Base-by-base conservation (phyloP, 1,139 yeast species). In the Pichia sp. region DNA sequence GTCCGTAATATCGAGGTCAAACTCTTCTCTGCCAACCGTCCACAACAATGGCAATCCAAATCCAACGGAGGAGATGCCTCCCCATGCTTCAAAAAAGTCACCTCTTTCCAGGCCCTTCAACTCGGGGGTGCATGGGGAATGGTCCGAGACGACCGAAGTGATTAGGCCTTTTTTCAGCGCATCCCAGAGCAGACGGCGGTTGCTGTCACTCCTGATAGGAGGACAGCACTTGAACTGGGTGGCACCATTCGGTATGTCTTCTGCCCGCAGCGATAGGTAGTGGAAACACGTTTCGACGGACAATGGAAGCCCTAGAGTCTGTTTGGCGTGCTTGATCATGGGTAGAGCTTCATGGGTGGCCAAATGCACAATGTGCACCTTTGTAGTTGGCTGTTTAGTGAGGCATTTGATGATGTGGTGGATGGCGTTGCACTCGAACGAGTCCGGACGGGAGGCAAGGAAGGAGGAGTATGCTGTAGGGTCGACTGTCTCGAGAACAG, bases 221-320 rank as follows among this genome's bases (percentile, higher is more conserved):
- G 98, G 98, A 70, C 97, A 90, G 70, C 97, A 92, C 71, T 92
- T 90, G 77, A 79, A 89, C 65, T 84, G 87, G 3, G 97, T 90
- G 23, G 85, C 82, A 57, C 87, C 80, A 64, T 82, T 78, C 29
- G 90, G 84, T 53, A 92, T 87, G 38, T 76, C 76, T 66, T 90
- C 97, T 4, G 97, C 87, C 23, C 79, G 76, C 44, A 90, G 76
- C 1, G 93, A 77, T 52, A 90, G 75, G 68, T 90, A 90, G 69
- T 90, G 98, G 80, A 89, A 90, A 69, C 97, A 90, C 0, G 98
- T 90, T 70, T 90, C 98, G 2, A 92, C 96, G 0, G 95, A 75
- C 46, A 86, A 73, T 31, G 84, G 84, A 54, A 84, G 72, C 0
- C 80, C 80, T 44, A 73, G 71, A 8, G 76, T 72, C 5, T 57